Conservation (phyloP, 805 yeast species). For the Spathaspora hagerdaliae region DNA sequence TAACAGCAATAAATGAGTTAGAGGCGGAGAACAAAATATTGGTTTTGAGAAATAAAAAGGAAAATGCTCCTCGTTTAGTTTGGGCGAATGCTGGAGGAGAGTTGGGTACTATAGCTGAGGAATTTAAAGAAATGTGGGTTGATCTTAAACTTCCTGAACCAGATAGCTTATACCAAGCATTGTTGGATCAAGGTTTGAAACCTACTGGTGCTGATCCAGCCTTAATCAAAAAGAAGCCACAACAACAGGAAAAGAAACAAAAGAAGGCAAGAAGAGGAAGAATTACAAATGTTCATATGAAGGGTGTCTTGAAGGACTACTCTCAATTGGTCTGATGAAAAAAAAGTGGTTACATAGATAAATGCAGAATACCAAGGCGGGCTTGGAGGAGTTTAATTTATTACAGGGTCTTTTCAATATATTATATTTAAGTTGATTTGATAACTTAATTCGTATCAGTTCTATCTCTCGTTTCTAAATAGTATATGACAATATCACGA, state of each 20-base stretch:
- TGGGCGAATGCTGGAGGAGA: constrained; percentile 87
- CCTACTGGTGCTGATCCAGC: constrained; percentile 99
- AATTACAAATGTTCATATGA: constrained; percentile 94
- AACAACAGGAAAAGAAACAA: constrained; percentile 64
- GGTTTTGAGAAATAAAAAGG: constrained; percentile 88
- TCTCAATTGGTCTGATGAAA: constrained; percentile 29
- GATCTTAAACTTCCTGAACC: constrained; percentile 74
- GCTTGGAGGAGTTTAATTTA: too few relatives aligned
- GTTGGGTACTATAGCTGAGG: constrained; percentile 68
- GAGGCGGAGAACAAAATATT: constrained; percentile 75
- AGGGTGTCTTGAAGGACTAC: constrained; percentile 90
- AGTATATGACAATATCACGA: too few relatives aligned
- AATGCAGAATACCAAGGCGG: too few relatives aligned
- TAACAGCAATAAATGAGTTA: constrained; percentile 69
- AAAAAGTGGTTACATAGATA: too few relatives aligned
- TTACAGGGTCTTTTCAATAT: too few relatives aligned
- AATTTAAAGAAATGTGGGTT: constrained; percentile 80
- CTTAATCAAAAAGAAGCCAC: constrained; percentile 64
- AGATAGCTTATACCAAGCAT: constrained; percentile 72
- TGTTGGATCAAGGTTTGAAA: constrained; percentile 82
- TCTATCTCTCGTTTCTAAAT: too few relatives aligned
- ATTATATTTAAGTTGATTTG: too few relatives aligned
- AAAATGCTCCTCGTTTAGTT: constrained; percentile 83
- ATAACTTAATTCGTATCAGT: too few relatives aligned
- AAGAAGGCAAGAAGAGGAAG: constrained; percentile 91